Base-by-base conservation (phyloP, 139 green algal species). In the Chlamydomonas urium region DNA sequence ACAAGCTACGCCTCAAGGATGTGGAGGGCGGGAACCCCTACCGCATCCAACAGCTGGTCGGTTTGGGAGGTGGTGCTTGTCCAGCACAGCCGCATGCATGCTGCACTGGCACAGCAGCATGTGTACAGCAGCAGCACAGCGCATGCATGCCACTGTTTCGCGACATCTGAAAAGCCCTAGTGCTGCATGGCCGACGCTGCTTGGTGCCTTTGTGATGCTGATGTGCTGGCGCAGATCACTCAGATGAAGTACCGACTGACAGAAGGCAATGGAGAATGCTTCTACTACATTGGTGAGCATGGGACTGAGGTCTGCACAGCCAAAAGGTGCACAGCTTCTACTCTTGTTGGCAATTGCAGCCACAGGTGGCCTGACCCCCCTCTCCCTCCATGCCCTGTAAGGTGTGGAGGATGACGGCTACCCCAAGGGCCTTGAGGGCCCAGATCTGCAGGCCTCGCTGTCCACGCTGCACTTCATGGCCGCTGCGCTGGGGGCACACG, bases 371-470 rank as follows among this genome's bases (percentile, higher is more conserved):
- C 8, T 31, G n/a, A 19, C 60, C 33, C 23, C 53, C 53, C 53
- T 14, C 53, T 32, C 53, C 23, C 53, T 17, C 17, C 23, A 8
- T 32, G 24, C n/a, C 24, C 75, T 14, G 10, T 50, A 14, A 88
- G 89, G 90, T 19, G 88, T 97, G 19, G 87, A 94, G 67, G 91
- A 96, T 74, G 88, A 95, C 45, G 91, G 91, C 14, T 92, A 94
- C 79, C 87, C 87, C 2, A 73, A 82, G 47, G 91, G 91, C 14
- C 78, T 97, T 32, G 63, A 76, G 0, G 23, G 66, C 1, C 29
- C 31, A 0, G 85, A 94, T 26, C 81, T 95, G 66, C 50, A 82
- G 0, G 73, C 38, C 6, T 93, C 89, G 0, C 77, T 93, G 19
- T 82, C 35, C 31, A 85, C 82, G 3, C 75, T 94, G 61, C 65